phyloP scores from a whole-genome alignment of 352 stramenopile genomes.

The Globisporangium rhizosaccharum region DNA sequence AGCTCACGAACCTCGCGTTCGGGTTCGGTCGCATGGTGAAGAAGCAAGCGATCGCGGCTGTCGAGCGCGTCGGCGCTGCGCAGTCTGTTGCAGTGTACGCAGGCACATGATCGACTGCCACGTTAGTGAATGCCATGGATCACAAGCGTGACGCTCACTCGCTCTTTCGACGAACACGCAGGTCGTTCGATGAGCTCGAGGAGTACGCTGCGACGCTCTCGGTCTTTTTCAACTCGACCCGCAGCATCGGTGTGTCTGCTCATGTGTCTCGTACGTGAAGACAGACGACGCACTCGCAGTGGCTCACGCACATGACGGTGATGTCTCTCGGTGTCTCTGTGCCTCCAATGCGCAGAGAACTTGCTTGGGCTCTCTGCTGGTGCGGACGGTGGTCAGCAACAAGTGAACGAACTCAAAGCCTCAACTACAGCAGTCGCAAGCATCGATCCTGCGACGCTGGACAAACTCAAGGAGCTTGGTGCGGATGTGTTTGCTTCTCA shows the following conservation, averaged over 20 bases:
- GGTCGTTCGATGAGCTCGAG: conserved; percentile 53
- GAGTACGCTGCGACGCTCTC: conserved; percentile 68
- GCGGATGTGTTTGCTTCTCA: not conserved
- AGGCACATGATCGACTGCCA: not conserved
- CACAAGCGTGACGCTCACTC: conserved; percentile 1
- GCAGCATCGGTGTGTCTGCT: conserved; percentile 42
- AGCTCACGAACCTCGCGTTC: conserved; percentile 75
- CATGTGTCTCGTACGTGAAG: no score
- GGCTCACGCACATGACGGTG: not conserved
- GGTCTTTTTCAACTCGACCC: conserved; percentile 67
- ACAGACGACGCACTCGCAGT: no score
- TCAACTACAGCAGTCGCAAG: conserved; percentile 2
- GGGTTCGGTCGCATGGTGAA: conserved; percentile 83
- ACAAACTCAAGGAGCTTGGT: conserved; percentile 57
- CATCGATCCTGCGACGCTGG: conserved; percentile 24
- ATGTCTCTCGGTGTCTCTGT: not conserved
- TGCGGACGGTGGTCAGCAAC: conserved; percentile 47
- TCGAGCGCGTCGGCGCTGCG: conserved; percentile 66
- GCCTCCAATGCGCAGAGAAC: conserved; percentile 27
- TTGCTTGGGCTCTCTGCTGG: conserved; percentile 45
- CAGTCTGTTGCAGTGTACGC: conserved; percentile 49
- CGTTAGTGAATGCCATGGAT: no score
- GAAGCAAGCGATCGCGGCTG: conserved; percentile 77
- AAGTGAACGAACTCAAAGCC: conserved; percentile 37
- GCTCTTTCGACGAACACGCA: conserved; percentile 11